Conservation (phyloP, 2,329 filamentous ascomycete species). For the Aspergillus pseudoglaucus region DNA sequence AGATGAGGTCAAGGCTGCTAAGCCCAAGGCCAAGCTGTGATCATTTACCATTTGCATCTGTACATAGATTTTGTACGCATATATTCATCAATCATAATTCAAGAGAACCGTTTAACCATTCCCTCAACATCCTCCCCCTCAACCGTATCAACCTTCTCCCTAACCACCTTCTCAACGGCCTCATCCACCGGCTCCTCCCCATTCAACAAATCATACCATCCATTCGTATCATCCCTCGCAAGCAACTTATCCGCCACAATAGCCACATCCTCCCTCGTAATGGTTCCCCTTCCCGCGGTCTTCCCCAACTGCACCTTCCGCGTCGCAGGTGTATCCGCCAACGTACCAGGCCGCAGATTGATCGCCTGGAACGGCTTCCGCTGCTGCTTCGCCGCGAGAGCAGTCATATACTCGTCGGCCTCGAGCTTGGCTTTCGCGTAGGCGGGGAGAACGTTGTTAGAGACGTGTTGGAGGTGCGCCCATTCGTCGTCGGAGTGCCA, state of each 20-base stretch:
- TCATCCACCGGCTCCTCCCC: conserved; percentile 42
- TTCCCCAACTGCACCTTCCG: conserved; percentile 46
- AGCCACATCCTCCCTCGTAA: conserved; percentile 47
- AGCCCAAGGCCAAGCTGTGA: conserved; percentile 38
- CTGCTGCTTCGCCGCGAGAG: conserved; percentile 33
- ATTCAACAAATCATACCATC: conserved; percentile 50
- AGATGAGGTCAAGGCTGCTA: conserved; percentile 21
- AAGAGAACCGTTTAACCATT: conserved; percentile 33
- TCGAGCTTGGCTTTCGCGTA: conserved; percentile 52
- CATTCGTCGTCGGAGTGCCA: conserved; percentile 49
- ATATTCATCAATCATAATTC: not conserved
- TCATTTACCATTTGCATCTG: conserved; percentile 1
- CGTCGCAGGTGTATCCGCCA: conserved; percentile 44
- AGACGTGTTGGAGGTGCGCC: conserved; percentile 40
- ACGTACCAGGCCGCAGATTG: conserved; percentile 44
- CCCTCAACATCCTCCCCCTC: conserved; percentile 47
- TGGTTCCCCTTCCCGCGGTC: conserved; percentile 38
- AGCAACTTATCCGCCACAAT: conserved; percentile 45
- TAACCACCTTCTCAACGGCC: conserved; percentile 42
- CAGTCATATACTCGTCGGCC: conserved; percentile 50
- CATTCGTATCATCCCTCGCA: conserved; percentile 42
- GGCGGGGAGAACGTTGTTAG: conserved; percentile 44
- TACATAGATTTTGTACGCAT: not conserved
- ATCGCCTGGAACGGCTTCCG: conserved; percentile 41
- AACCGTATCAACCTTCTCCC: conserved; percentile 40